Evolutionary conservation across 176 grass and related monocot species (phyloP), one percentile per base, ranked within the genome.

Genomic region (Aegilops tauschii): DNA sequence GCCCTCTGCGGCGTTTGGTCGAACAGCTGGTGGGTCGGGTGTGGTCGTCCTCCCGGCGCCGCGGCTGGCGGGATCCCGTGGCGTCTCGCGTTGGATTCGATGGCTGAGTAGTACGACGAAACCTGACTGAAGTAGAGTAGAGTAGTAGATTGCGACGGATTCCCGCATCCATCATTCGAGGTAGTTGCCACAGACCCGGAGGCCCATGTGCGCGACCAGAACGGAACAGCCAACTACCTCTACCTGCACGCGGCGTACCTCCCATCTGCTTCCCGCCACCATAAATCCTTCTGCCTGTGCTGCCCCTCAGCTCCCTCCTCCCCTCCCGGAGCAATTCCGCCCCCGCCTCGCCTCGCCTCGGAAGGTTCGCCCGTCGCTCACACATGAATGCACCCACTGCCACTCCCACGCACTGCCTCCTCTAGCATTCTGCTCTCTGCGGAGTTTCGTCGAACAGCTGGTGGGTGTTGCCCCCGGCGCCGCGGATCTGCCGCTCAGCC

Each of bases 391-490:
- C 50, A 5, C 50, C 50, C 50, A 54, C 83, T 20, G 34, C 14
- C 61, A 54, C 83, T 20, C 47, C 16, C 61, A 56, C 50, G 64
- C 77, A 32, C 27, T 36, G 52, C 52, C 2, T 44, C 52, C 50
- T 6, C 73, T 65, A 30, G 6, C 13, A 17, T 39, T 17, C 49
- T 59, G 54, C 54, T 78, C 40, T 32, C 37, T 72, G 52, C 77
- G 54, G 90, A 86, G 87, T 78, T 88, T 70, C 39, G 77, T 80
- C 77, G 61, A 69, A 28, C 81, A 54, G 76, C 5, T 61, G 85
- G 77, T 39, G 81, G 69, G 63, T 20, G 47, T 4, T 28, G 66
- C 78, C 71, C 49, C 29, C 31, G 31, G 2, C 82, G 40, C 79
- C 5, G 71, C 65, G 84, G 83, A 89, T 89, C 88, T 89, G 83